phyloP scores from a whole-genome alignment of 129 eudicot species.

The Mikania micrantha region DNA sequence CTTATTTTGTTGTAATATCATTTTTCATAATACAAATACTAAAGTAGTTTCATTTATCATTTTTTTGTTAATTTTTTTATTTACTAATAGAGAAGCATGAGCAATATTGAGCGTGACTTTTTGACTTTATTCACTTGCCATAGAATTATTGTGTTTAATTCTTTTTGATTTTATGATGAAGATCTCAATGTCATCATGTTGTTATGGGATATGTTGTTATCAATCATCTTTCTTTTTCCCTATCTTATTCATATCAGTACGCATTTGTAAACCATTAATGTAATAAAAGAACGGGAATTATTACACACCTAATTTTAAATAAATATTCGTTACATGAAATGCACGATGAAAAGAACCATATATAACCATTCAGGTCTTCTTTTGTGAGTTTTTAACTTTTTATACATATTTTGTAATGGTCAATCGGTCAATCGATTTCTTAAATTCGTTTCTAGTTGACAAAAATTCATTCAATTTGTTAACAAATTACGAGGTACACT shows the following conservation, averaged over 20 bases:
- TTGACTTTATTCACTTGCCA: constrained; percentile 31
- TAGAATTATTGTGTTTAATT: constrained; percentile 27
- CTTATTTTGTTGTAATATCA: too few species aligned
- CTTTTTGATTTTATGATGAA: constrained; percentile 20
- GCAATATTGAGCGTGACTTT: constrained; percentile 20
- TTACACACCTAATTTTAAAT: neutral
- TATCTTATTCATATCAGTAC: neutral
- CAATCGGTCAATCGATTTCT: too few species aligned
- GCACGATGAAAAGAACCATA: too few species aligned
- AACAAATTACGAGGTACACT: too few species aligned
- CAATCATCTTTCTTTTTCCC: constrained; percentile 4
- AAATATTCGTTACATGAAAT: too few species aligned
- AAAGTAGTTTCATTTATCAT: neutral
- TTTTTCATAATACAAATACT: neutral
- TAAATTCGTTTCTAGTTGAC: too few species aligned
- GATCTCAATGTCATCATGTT: constrained; percentile 24
- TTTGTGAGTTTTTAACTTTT: too few species aligned
- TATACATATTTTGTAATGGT: too few species aligned
- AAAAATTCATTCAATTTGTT: too few species aligned
- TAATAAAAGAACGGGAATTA: constrained; percentile 24
- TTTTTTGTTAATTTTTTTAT: neutral
- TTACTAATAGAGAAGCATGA: constrained; percentile 3
- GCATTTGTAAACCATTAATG: neutral
- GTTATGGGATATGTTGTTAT: constrained; percentile 29
- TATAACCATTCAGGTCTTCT: too few species aligned